Evolutionary conservation across 176 grass and related monocot genomes (phyloP), one percentile per base, ranked within the genome.

Genomic region (Pontederia paniculata): DNA sequence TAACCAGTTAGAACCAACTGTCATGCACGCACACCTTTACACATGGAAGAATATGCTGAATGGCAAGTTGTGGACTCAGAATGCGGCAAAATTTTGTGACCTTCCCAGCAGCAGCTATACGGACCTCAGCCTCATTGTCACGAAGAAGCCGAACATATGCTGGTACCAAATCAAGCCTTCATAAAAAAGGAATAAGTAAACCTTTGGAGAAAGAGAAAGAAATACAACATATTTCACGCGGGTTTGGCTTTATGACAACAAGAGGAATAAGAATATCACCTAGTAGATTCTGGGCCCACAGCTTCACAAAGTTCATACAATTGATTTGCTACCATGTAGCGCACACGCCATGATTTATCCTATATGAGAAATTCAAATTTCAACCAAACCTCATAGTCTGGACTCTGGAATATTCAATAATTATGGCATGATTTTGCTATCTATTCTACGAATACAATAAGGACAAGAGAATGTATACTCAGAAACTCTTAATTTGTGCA

Each of bases 341-440:
- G 80, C 22, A 91, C 93, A 70, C 86, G 86, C 93, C 93, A 98
- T 10, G 93, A 98, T 84, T 98, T 98, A 74, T 98, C 93, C 93
- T 91, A 72, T 68, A 18, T 41, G 64, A 48, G 47, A 66, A 42
- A 57, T 37, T 37, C 44, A 17, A 28, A 20, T 14, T 31, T 31
- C 25, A 31, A 31, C 25, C 25, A 31, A 31, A 62, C 10, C 43
- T 10, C 17, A 44, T 14, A 62, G 21, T 21, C 5, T 9, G 45
- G 42, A 41, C 10, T 14, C 9, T 58, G n/a, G 12, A 60, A 42
- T 10, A 15, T 4, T n/a, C 41, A 17, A 44, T 9, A 31, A 58
- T 9, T 41, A n/a, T 37, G n/a, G 55, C 14, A 58, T 8, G 6
- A 41, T 37, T 31, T 15, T 17, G 17, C 10, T 59, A 59, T 57